phyloP scores from a whole-genome alignment of 106 monocot species.

The Dendrobium nobile region DNA sequence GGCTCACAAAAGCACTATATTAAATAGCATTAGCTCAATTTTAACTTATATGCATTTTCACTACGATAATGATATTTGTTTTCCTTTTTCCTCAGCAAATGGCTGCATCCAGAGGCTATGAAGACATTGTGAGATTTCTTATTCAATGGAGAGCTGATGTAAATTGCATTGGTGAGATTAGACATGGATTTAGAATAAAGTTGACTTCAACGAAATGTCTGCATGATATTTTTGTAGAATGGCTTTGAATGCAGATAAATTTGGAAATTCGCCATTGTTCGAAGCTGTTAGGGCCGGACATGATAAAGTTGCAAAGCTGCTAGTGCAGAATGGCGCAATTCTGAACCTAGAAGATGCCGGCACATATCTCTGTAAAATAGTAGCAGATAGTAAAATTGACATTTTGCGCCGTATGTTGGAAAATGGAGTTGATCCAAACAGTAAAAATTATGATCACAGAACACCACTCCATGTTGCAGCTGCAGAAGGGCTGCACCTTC shows the following conservation, averaged over 20 bases:
- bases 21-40: not conserved
- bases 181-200: not conserved
- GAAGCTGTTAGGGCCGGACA: slow-evolving; percentile 59
- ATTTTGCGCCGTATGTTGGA: slow-evolving; percentile 36
- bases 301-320: slow-evolving; percentile 47
- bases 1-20: not conserved
- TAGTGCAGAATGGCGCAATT: slow-evolving; percentile 43
- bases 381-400: slow-evolving; percentile 41
- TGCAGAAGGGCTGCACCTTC: slow-evolving; percentile 67
- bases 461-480: slow-evolving; percentile 75
- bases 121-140: slow-evolving; percentile 63
- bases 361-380: slow-evolving; percentile 51
- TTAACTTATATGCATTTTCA: slow-evolving; percentile 2
- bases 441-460: slow-evolving; percentile 63
- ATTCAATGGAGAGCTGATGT: slow-evolving; percentile 41
- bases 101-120: slow-evolving; percentile 63
- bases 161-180: slow-evolving; percentile 48
- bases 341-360: slow-evolving; percentile 58
- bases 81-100: slow-evolving; percentile 36
- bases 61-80: not conserved
- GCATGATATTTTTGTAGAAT: not conserved
- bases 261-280: slow-evolving; percentile 63
- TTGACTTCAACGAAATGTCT: not conserved
- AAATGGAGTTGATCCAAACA: slow-evolving; percentile 66
- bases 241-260: slow-evolving; percentile 38